Percentiles rank a stretch among this genome's conserved stretches.
Conservation (phyloP, 192 early-diverging fungal genomes). For the Pilobolus umbonatus region DNA sequence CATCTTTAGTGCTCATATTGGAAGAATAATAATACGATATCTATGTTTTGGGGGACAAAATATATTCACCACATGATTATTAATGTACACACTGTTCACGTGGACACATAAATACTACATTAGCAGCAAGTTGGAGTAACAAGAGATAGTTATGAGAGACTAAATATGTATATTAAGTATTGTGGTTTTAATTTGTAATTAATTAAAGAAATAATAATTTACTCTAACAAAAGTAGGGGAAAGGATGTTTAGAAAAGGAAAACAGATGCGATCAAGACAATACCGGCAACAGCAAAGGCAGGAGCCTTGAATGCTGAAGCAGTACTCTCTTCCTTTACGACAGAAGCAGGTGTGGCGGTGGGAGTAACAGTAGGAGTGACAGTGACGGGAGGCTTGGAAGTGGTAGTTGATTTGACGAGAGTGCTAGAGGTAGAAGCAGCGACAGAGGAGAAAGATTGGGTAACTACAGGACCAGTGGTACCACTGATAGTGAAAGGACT, state of each 20-base stretch:
- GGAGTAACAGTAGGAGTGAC: background rate
- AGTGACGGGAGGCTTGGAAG: background rate
- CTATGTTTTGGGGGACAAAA: no score
- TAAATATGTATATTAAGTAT: background rate
- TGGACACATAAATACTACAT: no score
- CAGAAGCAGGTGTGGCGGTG: background rate
- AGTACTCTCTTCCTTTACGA: background rate
- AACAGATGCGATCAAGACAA: background rate
- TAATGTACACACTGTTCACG: no score
- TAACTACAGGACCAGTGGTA: constrained; percentile 4
- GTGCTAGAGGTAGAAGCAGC: background rate
- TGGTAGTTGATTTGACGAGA: background rate
- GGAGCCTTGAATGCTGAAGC: constrained; percentile 1
- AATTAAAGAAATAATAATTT: constrained; percentile 6
- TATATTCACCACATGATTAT: no score
- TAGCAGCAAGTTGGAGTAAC: no score
- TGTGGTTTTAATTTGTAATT: background rate
- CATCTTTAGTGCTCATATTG: no score
- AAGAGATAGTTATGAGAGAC: no score
- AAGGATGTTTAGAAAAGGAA: constrained; percentile 7
- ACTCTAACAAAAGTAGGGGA: background rate
- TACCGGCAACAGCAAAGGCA: background rate
- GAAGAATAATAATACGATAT: no score
- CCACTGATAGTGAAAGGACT: constrained; percentile 2
- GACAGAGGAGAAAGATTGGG: constrained; percentile 8